phyloP scores from a whole-genome alignment of 2,329 filamentous ascomycete species.

The Fusarium falciforme region DNA sequence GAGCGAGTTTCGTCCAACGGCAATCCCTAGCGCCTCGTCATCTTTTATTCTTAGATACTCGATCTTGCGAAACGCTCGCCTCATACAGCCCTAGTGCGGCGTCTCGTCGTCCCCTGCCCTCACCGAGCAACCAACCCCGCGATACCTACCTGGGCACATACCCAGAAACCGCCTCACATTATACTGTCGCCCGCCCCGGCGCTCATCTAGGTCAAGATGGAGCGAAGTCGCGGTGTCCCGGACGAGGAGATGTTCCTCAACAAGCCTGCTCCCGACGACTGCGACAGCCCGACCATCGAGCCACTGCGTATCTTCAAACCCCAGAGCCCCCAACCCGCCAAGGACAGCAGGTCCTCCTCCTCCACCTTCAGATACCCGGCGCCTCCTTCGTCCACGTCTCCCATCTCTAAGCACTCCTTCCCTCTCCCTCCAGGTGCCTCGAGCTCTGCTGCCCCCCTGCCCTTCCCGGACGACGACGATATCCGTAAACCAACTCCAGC shows the following conservation, averaged over 20 bases:
- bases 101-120: slow-evolving; percentile 1
- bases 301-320: slow-evolving; percentile 88
- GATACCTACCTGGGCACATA: slow-evolving; percentile 21
- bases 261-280: slow-evolving; percentile 62
- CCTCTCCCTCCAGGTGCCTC: slow-evolving; percentile 75
- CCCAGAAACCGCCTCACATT: slow-evolving; percentile 13
- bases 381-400: slow-evolving; percentile 56
- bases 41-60: slow-evolving; percentile 6
- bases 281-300: slow-evolving; percentile 82
- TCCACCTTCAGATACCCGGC: slow-evolving; percentile 62
- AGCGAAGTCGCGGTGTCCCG: slow-evolving; percentile 71
- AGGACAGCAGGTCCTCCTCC: slow-evolving; percentile 49
- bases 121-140: slow-evolving; percentile 19
- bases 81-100: slow-evolving; percentile 14
- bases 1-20: slow-evolving; percentile 17
- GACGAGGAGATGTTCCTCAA: slow-evolving; percentile 88
- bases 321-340: slow-evolving; percentile 69
- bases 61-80: slow-evolving; percentile 1
- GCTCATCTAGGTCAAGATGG: slow-evolving; percentile 53
- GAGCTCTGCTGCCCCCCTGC: slow-evolving; percentile 73
- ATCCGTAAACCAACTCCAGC: slow-evolving; percentile 57
- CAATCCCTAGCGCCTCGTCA: slow-evolving; percentile 4
- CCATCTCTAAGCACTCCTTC: slow-evolving; percentile 66
- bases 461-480: slow-evolving; percentile 80
- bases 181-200: slow-evolving; percentile 11